Base-by-base conservation (phyloP, 164 flowering plant genomes). In the Malania oleifera region DNA sequence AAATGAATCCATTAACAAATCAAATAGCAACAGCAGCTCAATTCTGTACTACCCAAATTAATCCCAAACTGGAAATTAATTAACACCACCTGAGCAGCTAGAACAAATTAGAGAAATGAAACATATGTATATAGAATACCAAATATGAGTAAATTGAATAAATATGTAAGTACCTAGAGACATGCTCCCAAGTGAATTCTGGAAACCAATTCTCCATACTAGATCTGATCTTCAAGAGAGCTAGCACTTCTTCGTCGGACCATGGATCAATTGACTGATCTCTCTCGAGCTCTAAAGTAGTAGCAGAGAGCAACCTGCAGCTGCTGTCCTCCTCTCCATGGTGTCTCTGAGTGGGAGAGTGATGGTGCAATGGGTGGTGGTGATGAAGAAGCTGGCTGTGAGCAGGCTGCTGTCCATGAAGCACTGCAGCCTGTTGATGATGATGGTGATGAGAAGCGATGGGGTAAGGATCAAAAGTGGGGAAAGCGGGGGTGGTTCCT, bases 101-200 rank as follows among this genome's bases (percentile, higher is more conserved):
- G n/a, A n/a, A n/a, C n/a, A n/a, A n/a, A n/a, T n/a, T n/a, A n/a
- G n/a, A n/a, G n/a, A n/a, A n/a, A n/a, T n/a, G n/a, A n/a, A n/a
- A n/a, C n/a, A n/a, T n/a, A n/a, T n/a, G n/a, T n/a, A n/a, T n/a
- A n/a, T n/a, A n/a, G n/a, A n/a, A n/a, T n/a, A n/a, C n/a, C n/a
- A n/a, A n/a, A n/a, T n/a, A 23, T 47, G 51, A 23, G 23, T 13
- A 22, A 47, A 29, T 10, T 13, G 2, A 19, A 41, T 7, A 56
- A 44, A 40, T n/a, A 61, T 26, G 11, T n/a, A 52, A 2, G 14
- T 74, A 82, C 93, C 93, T 86, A 53, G 93, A 84, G 18, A 84
- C 83, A 63, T 82, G 87, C 10, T 80, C 89, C 93, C 93, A 87
- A 51, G 83, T 76, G 75, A 79, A 79, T 28, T 82, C 86, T 0